phyloP scores from a whole-genome alignment of 2,329 filamentous ascomycete species.

The Sordariomycetes sp. region DNA sequence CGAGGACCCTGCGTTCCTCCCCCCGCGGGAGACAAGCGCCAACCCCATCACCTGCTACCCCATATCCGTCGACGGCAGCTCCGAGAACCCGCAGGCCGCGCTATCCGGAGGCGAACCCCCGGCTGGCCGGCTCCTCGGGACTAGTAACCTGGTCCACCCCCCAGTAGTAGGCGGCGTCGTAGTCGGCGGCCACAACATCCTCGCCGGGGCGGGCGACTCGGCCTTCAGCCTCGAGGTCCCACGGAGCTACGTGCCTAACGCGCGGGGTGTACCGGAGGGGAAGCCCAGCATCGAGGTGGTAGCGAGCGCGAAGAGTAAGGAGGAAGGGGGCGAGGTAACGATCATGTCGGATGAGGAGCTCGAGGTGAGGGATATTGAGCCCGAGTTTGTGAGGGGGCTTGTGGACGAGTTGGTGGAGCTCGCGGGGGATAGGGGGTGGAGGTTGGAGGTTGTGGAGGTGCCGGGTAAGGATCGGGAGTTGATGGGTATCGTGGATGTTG shows the following conservation, averaged over 20 bases:
- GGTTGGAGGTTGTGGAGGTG: constrained; percentile 64
- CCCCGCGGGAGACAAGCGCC: constrained; percentile 63
- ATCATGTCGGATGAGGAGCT: constrained; percentile 54
- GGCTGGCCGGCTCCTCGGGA: background rate
- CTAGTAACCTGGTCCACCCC: background rate
- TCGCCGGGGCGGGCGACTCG: constrained; percentile 30
- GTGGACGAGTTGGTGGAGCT: constrained; percentile 53
- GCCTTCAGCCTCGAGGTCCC: constrained; percentile 30
- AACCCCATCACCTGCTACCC: constrained; percentile 66
- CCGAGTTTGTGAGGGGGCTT: constrained; percentile 55
- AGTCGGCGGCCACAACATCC: constrained; percentile 34
- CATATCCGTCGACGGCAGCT: constrained; percentile 40
- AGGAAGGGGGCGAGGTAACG: constrained; percentile 48
- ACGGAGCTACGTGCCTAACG: constrained; percentile 20
- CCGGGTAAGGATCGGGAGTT: constrained; percentile 46
- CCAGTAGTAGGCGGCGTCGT: constrained; percentile 36
- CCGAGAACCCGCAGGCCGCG: background rate
- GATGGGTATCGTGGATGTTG: constrained; percentile 53
- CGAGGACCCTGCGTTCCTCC: constrained; percentile 73
- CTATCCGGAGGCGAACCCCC: constrained; percentile 10
- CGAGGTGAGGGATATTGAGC: constrained; percentile 51
- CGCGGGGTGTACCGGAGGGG: background rate
- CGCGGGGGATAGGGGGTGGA: constrained; percentile 64
- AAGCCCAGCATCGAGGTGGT: background rate
- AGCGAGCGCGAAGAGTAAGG: constrained; percentile 19